Evolutionary conservation across 345 rosid species (phyloP), one percentile per base, ranked within the genome.

Genomic region (Litchi chinensis): DNA sequence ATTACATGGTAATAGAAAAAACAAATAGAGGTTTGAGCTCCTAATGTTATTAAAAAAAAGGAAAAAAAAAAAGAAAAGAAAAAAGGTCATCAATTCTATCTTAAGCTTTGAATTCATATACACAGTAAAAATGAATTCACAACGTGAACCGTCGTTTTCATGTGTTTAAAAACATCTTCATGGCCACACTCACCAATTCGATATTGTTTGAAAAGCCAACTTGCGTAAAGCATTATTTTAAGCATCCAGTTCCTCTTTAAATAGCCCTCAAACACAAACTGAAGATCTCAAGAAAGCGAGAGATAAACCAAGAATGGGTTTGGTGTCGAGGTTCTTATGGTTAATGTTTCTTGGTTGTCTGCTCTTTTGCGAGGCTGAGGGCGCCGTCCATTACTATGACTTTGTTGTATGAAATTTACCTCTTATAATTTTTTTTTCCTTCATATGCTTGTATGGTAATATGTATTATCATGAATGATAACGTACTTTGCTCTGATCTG

Each of bases 371-470:
- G 2, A 41, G 15, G 70, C 60, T 4, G 11, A 62, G 12, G 75
- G 0, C n/a, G 19, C 40, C 16, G 70, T 40, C 12, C 78, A 75
- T 64, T 32, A 44, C 24, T 66, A 64, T 48, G 70, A 65, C 46
- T 65, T 75, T 50, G 73, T 76, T 37, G 79, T 68, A 67, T 52
- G 64, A 8, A 60, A 32, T 60, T 60, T 22, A 8, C 65, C 28
- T 54, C 7, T 54, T 16, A 5, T 16, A 19, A 54, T 54, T 16
- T 6, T 54, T 6, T 54, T 54, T 32, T 32, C 37, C 37, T 32
- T 32, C 2, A 32, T 32, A 32, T 32, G 8, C 44, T 11, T 50
- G 56, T 19, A 50, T 50, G 56, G 56, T 50, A 16, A 50, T 50
- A 15, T 50, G 15, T 32, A 32, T 32, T 32, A 50, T 50, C 56